Conservation (phyloP, 371 early-diverging fungal species). For the Mortierella sp. region DNA sequence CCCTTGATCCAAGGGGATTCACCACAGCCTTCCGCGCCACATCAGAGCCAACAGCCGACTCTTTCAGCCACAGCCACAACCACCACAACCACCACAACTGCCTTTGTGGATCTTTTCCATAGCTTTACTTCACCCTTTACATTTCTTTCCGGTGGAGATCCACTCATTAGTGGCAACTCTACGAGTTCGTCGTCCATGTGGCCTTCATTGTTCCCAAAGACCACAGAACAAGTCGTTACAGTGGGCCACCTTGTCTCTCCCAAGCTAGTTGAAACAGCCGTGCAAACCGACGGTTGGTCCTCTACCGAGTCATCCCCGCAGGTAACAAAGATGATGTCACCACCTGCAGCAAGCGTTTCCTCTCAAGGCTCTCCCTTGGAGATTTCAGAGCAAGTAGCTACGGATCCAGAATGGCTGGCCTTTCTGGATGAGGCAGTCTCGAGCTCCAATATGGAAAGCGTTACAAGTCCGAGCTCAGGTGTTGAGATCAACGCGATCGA, state of each 20-base stretch:
- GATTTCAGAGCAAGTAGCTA: constrained; percentile 7
- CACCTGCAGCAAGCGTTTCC: constrained; percentile 1
- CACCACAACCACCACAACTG: constrained; percentile 4
- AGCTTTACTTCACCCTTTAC: constrained; percentile 18
- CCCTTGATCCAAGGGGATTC: constrained; percentile 25
- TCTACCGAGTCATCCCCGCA: neutral
- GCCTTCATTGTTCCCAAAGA: constrained; percentile 30
- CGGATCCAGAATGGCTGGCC: constrained; percentile 31
- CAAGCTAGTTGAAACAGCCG: constrained; percentile 6
- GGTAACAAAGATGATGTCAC: neutral
- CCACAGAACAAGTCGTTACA: neutral
- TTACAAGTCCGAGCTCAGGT: neutral
- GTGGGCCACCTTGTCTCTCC: neutral
- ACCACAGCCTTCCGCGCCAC: constrained; percentile 11
- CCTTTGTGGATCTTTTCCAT: constrained; percentile 9
- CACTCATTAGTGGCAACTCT: constrained; percentile 20
- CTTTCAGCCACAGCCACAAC: constrained; percentile 3
- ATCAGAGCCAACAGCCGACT: constrained; percentile 3
- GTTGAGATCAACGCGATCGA: neutral
- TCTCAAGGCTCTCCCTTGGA: constrained; percentile 12
- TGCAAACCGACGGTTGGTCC: constrained; percentile 2
- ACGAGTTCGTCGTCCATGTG: constrained; percentile 14
- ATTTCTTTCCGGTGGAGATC: constrained; percentile 13
- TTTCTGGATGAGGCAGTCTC: constrained; percentile 29
- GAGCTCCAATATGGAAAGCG: neutral